phyloP scores from a whole-genome alignment of 495 filamentous ascomycete species.

The Bacidia rubella region DNA sequence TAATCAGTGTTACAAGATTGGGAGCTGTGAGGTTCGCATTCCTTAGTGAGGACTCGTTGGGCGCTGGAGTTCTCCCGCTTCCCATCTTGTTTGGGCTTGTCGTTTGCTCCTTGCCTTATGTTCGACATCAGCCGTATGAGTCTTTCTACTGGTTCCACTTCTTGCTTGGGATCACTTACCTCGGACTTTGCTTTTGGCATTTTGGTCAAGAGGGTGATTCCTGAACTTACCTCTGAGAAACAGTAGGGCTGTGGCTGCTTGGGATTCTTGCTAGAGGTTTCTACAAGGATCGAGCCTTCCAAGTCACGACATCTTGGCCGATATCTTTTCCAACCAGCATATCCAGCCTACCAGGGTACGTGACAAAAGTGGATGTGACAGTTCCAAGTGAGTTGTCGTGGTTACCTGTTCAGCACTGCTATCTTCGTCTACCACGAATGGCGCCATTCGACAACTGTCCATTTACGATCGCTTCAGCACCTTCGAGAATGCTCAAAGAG shows the following conservation, averaged over 20 bases:
- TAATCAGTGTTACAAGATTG: slow-evolving; percentile 21
- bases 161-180: slow-evolving; percentile 13
- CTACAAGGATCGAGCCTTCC: slow-evolving; percentile 8
- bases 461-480: slow-evolving; percentile 19
- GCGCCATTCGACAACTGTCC: slow-evolving; percentile 17
- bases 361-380: slow-evolving; percentile 13
- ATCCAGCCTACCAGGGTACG: slow-evolving; percentile 6
- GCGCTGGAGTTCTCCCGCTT: slow-evolving; percentile 25
- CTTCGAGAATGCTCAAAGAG: background rate
- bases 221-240: slow-evolving; percentile 22
- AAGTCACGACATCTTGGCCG: slow-evolving; percentile 4
- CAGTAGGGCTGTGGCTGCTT: slow-evolving; percentile 16
- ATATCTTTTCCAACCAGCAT: slow-evolving; percentile 7
- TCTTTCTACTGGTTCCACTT: slow-evolving; percentile 17
- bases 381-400: slow-evolving; percentile 5
- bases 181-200: slow-evolving; percentile 22
- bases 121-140: slow-evolving; percentile 21
- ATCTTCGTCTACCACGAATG: slow-evolving; percentile 16
- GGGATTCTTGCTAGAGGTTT: slow-evolving; percentile 13
- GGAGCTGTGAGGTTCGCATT: background rate
- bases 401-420: slow-evolving; percentile 18
- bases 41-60: slow-evolving; percentile 9
- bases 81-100: slow-evolving; percentile 23
- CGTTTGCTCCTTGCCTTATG: slow-evolving; percentile 22
- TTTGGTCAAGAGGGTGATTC: slow-evolving; percentile 12